Evolutionary conservation across 768 basidiomycete species (phyloP).

Genomic region (Lyophyllum decastes): DNA sequence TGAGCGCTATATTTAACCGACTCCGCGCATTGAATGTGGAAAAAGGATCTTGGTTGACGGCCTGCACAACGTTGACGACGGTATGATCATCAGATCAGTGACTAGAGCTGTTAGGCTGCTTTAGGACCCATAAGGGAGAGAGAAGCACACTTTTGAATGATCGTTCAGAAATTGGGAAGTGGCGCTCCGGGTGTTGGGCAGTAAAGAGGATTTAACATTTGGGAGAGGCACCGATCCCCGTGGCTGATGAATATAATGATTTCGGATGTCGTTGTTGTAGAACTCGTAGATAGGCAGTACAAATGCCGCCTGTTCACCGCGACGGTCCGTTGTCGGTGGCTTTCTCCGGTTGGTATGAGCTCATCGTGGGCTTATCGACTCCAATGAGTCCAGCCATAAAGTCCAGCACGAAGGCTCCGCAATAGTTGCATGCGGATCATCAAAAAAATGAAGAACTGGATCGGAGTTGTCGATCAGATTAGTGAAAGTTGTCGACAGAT

Average conservation of each 20-base stretch:
- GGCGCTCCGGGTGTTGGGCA: background rate
- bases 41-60: background rate
- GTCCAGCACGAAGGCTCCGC: too few species aligned
- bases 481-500: background rate
- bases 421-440: too few species aligned
- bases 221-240: background rate
- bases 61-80: slow-evolving; percentile 1
- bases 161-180: background rate
- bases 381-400: too few species aligned
- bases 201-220: background rate
- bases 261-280: background rate
- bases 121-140: background rate
- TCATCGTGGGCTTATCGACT: too few species aligned
- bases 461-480: background rate
- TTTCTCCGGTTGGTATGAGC: too few species aligned
- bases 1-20: background rate
- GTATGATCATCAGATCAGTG: slow-evolving; percentile 7
- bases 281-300: too few species aligned
- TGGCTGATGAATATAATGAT: background rate
- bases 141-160: background rate
- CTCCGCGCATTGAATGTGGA: background rate
- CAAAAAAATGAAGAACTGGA: too few species aligned
- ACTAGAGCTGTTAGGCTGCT: background rate
- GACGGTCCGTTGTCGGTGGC: too few species aligned
- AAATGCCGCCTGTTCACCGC: too few species aligned